These are phyloP conservation scores for Mychonastes homosphaera DNA, from an alignment of 139 green algal species.

Conservation along the genomic window DNA sequence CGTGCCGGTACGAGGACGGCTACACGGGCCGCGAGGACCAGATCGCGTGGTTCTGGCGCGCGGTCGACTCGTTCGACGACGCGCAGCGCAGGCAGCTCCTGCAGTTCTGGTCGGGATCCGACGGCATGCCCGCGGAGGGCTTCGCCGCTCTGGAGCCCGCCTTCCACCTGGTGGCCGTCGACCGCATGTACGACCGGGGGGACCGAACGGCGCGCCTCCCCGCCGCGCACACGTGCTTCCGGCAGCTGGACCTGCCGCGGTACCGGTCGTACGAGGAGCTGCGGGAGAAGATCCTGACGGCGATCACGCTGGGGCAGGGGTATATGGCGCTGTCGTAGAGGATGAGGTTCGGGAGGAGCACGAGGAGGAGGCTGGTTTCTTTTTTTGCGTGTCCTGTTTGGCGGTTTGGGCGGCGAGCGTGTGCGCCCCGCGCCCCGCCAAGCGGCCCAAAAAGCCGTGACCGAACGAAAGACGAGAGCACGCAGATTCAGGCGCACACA, in stretches of 20 bases:
- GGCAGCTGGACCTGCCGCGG: conserved; percentile 49
- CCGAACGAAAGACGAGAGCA: too few species aligned
- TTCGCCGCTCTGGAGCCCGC: conserved; percentile 44
- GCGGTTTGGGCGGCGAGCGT: too few species aligned
- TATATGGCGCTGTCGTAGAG: conserved; percentile 49
- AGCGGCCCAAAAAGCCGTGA: too few species aligned
- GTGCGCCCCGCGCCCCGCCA: too few species aligned
- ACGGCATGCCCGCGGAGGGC: conserved; percentile 50
- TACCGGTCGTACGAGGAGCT: conserved; percentile 38
- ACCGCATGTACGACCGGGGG: conserved; percentile 43
- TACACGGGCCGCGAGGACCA: conserved; percentile 49
- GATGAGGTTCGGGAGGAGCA: too few species aligned
- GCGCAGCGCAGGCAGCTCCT: conserved; percentile 38
- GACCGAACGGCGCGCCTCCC: conserved; percentile 44
- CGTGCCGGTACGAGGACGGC: conserved; percentile 46
- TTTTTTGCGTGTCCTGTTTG: too few species aligned
- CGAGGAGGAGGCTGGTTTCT: too few species aligned
- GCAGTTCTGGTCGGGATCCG: conserved; percentile 49
- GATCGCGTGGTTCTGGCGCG: conserved; percentile 50
- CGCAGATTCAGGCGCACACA: too few species aligned
- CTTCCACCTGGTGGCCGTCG: conserved; percentile 48
- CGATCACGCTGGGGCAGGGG: conserved; percentile 51
- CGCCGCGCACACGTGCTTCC: conserved; percentile 51
- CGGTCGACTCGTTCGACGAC: conserved; percentile 39
- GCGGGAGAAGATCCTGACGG: conserved; percentile 42